These are phyloP conservation scores for Astragalus membranaceus DNA, from an alignment of 306 rosid genomes.

Conservation along the genomic window DNA sequence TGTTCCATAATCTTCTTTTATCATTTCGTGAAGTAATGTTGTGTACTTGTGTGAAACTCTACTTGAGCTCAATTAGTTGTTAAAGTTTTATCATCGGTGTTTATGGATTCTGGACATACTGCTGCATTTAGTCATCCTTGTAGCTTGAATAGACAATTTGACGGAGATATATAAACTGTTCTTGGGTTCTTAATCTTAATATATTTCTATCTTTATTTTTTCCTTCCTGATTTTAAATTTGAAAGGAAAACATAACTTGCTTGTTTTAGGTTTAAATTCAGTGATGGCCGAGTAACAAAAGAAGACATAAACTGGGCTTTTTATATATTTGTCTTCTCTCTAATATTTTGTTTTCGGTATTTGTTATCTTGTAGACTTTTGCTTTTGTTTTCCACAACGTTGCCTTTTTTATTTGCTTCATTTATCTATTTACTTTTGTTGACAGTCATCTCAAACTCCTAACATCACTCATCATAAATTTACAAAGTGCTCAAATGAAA, in stretches of 20 bases:
- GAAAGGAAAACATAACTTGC: not conserved
- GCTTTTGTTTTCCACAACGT: not conserved
- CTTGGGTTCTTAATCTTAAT: not conserved
- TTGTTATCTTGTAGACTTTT: not conserved
- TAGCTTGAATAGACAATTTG: not conserved
- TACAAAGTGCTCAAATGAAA: conserved; percentile 84
- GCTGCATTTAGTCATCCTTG: not conserved
- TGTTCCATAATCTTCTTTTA: not conserved
- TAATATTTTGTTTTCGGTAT: not conserved
- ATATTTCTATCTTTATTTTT: not conserved
- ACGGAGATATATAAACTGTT: not conserved
- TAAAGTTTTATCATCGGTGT: not conserved
- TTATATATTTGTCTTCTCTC: not conserved
- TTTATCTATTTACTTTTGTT: conserved; percentile 6
- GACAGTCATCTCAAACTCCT: conserved; percentile 78
- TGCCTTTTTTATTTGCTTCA: not conserved
- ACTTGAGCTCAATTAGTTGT: not conserved
- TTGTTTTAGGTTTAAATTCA: conserved; percentile 70
- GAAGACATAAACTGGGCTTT: conserved; percentile 75
- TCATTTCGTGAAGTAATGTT: not conserved
- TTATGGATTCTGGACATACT: not conserved
- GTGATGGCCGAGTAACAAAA: conserved; percentile 87
- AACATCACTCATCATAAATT: no score
- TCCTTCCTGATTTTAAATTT: not conserved
- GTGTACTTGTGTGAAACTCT: not conserved